phyloP scores from a whole-genome alignment of 2,329 filamentous ascomycete species.

The Trichoderma sp. region DNA sequence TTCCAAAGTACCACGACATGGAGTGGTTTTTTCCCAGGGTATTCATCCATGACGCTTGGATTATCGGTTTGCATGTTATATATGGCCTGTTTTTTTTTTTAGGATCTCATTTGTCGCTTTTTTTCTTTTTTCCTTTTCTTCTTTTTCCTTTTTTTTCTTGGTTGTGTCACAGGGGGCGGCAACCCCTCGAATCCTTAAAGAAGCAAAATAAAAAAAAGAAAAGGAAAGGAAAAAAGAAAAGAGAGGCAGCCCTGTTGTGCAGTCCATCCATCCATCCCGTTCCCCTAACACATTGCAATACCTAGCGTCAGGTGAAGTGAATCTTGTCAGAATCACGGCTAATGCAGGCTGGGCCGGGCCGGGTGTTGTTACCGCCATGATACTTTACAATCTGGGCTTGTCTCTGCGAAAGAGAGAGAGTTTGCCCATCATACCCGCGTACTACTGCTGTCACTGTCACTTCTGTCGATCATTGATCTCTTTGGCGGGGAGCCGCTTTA shows the following conservation, averaged over 20 bases:
- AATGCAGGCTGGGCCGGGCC: constrained; percentile 1
- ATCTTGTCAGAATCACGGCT: background rate
- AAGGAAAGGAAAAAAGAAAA: background rate
- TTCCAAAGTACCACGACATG: background rate
- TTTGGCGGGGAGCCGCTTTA: background rate
- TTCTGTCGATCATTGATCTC: background rate
- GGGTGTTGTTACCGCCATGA: background rate
- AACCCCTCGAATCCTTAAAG: background rate
- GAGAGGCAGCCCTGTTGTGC: background rate
- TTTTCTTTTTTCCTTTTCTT: background rate
- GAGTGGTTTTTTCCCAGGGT: too few species aligned
- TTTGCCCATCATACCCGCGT: background rate
- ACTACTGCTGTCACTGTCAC: background rate
- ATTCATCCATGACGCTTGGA: background rate
- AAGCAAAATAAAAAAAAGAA: background rate
- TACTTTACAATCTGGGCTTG: background rate
- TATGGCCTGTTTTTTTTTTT: background rate
- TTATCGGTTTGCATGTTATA: background rate
- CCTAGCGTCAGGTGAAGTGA: background rate
- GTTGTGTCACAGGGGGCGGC: background rate
- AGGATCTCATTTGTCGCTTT: background rate
- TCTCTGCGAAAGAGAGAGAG: background rate
- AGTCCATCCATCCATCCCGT: background rate
- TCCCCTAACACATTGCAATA: background rate
- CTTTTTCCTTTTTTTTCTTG: background rate